Conservation (phyloP, 495 filamentous ascomycete genomes). For the Hyphodiscus hymeniophilus region DNA sequence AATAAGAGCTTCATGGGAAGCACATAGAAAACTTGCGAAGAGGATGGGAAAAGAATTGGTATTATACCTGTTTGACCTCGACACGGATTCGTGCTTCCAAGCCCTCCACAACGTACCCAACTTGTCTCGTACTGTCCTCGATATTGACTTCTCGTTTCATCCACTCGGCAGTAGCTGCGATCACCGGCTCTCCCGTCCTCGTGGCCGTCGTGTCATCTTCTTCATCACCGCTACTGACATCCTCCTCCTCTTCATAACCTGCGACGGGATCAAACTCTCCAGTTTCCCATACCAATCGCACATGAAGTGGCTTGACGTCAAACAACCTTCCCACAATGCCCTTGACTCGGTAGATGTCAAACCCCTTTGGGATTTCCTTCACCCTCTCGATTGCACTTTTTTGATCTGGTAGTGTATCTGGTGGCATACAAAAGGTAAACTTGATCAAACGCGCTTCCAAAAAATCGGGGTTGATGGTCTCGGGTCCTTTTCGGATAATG, state of each 20-base stretch:
- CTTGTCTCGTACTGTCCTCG: conserved; percentile 67
- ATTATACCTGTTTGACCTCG: conserved; percentile 31
- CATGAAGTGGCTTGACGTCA: conserved; percentile 48
- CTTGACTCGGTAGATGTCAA: conserved; percentile 75
- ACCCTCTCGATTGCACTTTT: conserved; percentile 17
- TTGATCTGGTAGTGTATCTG: conserved; percentile 9
- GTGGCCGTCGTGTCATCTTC: conserved; percentile 24
- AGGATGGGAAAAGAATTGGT: neutral
- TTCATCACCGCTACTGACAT: conserved; percentile 49
- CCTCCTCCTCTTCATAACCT: conserved; percentile 51
- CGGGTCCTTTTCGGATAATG: conserved; percentile 36
- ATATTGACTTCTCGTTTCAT: conserved; percentile 72
- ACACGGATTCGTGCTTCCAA: conserved; percentile 60
- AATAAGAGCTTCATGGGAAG: no score
- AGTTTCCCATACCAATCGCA: conserved; percentile 71
- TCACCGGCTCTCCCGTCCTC: conserved; percentile 1
- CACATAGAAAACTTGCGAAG: no score
- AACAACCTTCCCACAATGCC: conserved; percentile 68
- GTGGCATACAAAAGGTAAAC: conserved; percentile 48
- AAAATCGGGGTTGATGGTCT: conserved; percentile 51
- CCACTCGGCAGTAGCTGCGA: conserved; percentile 38
- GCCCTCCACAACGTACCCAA: conserved; percentile 77
- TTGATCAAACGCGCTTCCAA: conserved; percentile 66
- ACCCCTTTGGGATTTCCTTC: conserved; percentile 62
- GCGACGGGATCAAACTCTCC: conserved; percentile 74